These are phyloP conservation scores for Annona cherimola DNA, from an alignment of 164 flowering plant species.

Conservation along the genomic window DNA sequence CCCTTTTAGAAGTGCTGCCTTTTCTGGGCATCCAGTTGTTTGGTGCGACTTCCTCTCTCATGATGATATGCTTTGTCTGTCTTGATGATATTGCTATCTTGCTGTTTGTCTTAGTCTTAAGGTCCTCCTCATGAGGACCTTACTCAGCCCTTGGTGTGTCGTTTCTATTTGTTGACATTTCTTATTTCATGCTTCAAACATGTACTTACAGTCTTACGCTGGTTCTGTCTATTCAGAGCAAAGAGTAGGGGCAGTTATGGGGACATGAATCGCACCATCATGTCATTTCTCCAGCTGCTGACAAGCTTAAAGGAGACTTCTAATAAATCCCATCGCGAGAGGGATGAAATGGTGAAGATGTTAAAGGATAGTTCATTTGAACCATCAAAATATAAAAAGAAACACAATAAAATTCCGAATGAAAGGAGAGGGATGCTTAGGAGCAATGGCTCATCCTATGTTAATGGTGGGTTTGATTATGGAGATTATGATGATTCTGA, in stretches of 20 bases:
- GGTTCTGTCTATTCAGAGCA: slow-evolving; percentile 4
- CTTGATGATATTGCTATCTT: not conserved
- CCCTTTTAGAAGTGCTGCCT: not conserved
- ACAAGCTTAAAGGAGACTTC: slow-evolving; percentile 55
- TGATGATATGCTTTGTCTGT: not conserved
- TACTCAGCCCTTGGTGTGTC: not conserved
- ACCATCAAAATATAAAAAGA: slow-evolving; percentile 59
- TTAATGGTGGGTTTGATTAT: slow-evolving; percentile 45
- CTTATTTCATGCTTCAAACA: not conserved
- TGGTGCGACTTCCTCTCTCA: not conserved
- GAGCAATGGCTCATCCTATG: slow-evolving; percentile 40
- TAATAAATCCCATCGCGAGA: slow-evolving; percentile 31
- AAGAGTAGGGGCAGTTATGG: slow-evolving; percentile 11
- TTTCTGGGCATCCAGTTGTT: not conserved
- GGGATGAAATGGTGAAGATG: slow-evolving; percentile 49
- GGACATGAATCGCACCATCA: slow-evolving; percentile 60
- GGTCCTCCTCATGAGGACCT: not conserved
- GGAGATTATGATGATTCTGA: slow-evolving; percentile 72
- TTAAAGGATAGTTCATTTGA: slow-evolving; percentile 49
- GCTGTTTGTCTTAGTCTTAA: not conserved
- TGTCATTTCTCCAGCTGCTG: slow-evolving; percentile 61
- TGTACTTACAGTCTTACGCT: not conserved
- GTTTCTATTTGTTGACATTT: not conserved
- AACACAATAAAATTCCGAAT: slow-evolving; percentile 27
- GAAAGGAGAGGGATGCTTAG: slow-evolving; percentile 52